Evolutionary conservation across 768 basidiomycete species (phyloP).

Genomic region (Lenzites betulinus): DNA sequence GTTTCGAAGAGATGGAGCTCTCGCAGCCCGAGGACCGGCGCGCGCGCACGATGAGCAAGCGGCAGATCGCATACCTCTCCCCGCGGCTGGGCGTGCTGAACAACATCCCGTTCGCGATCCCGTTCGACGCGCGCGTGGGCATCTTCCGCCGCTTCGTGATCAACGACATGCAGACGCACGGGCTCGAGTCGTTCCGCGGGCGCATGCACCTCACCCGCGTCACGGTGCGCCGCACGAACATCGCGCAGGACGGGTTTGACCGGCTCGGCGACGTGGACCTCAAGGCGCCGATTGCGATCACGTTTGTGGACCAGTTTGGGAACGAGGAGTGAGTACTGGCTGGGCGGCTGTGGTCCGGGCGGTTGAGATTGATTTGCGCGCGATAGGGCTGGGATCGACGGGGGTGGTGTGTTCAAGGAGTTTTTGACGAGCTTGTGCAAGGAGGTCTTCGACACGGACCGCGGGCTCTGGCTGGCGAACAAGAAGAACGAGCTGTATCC

Average conservation of each 20-base stretch:
- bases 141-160: conserved; percentile 86
- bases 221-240: conserved; percentile 68
- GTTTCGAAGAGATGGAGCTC: conserved; percentile 66
- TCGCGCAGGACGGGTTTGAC: conserved; percentile 93
- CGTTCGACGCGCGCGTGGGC: conserved; percentile 87
- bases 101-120: conserved; percentile 95
- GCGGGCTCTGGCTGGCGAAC: conserved; percentile 91
- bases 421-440: conserved; percentile 91
- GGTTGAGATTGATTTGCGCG: background rate
- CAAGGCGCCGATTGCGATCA: conserved; percentile 82
- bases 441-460: conserved; percentile 93
- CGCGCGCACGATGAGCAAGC: conserved; percentile 48
- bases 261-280: conserved; percentile 74
- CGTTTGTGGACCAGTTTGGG: conserved; percentile 91
- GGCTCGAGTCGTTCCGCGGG: conserved; percentile 24
- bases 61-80: conserved; percentile 72
- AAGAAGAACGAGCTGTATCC: conserved; percentile 94
- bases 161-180: conserved; percentile 49
- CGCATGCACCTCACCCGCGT: conserved; percentile 38
- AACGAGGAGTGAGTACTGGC: conserved; percentile 74
- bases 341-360: background rate
- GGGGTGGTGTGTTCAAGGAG: conserved; percentile 97
- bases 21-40: conserved; percentile 32
- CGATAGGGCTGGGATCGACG: conserved; percentile 85
- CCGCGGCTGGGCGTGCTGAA: conserved; percentile 90